Percentiles rank a stretch among this genome's conserved stretches.
These are phyloP conservation scores for Lachnellula hyalina DNA, from an alignment of 2,329 filamentous ascomycete genomes.

Conservation along the genomic window DNA sequence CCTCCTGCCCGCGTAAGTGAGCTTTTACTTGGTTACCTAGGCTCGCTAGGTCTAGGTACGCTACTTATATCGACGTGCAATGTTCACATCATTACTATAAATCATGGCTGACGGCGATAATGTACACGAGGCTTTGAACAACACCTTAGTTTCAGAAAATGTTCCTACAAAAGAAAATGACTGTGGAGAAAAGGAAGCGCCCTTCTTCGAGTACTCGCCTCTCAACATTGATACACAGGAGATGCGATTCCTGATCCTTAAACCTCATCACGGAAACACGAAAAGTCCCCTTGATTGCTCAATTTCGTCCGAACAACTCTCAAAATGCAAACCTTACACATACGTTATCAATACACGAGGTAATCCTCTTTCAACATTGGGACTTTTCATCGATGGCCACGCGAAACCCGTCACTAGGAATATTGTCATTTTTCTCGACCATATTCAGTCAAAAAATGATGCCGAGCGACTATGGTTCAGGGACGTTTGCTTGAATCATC, in stretches of 20 bases:
- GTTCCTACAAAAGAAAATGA: background rate
- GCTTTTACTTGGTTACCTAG: no score
- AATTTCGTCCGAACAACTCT: background rate
- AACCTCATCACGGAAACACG: slow-evolving; percentile 1
- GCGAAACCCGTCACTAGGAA: background rate
- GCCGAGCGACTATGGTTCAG: slow-evolving; percentile 8
- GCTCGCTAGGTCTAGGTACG: no score
- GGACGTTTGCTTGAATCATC: slow-evolving; percentile 7
- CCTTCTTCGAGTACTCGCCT: background rate
- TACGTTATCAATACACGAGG: slow-evolving; percentile 9
- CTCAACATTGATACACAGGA: slow-evolving; percentile 7
- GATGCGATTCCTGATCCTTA: slow-evolving; percentile 10
- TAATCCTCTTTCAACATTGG: slow-evolving; percentile 1
- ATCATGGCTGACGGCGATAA: background rate
- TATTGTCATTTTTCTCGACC: slow-evolving; percentile 2
- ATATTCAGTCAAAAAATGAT: background rate
- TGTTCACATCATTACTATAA: background rate
- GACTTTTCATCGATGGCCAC: background rate
- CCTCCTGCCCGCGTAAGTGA: no score
- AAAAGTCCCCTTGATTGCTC: slow-evolving; percentile 1
- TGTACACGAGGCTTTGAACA: background rate
- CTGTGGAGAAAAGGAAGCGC: background rate
- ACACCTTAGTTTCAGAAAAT: no score
- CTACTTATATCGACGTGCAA: background rate
- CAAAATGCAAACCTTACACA: slow-evolving; percentile 5